Percentiles rank a stretch among this genome's conserved stretches.
These are phyloP conservation scores for Tilletia caries DNA, from an alignment of 1,284 basidiomycete genomes.

Conservation along the genomic window DNA sequence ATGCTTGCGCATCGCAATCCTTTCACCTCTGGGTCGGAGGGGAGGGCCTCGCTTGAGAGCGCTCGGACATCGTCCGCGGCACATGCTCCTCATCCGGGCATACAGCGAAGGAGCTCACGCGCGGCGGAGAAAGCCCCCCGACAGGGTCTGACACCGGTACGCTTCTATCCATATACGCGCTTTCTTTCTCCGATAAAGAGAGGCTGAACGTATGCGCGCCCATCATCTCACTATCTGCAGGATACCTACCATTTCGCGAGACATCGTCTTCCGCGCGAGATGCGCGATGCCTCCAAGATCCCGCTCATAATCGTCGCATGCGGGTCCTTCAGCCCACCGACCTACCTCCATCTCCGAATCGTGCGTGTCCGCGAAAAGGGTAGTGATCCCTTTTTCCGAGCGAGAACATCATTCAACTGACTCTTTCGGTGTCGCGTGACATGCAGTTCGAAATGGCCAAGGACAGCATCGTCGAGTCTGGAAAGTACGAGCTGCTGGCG, in stretches of 20 bases:
- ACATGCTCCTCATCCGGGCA: not conserved
- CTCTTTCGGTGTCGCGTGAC: not conserved
- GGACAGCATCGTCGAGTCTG: slow-evolving; percentile 87
- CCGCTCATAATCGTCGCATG: slow-evolving; percentile 58
- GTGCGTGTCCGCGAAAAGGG: not conserved
- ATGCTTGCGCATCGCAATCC: not conserved
- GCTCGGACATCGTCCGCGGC: not conserved
- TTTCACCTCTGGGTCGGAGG: not conserved
- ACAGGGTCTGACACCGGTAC: slow-evolving; percentile 33
- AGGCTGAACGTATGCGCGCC: not conserved
- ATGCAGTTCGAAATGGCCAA: slow-evolving; percentile 84
- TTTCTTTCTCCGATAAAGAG: not conserved
- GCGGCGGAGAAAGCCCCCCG: slow-evolving; percentile 21
- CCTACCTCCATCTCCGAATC: slow-evolving; percentile 59
- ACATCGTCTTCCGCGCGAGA: slow-evolving; percentile 45
- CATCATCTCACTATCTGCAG: not conserved
- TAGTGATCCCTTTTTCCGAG: not conserved
- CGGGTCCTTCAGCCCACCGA: slow-evolving; percentile 61
- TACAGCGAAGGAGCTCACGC: slow-evolving; percentile 1
- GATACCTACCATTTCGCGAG: slow-evolving; percentile 49
- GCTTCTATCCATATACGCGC: not conserved
- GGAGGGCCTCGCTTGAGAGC: not conserved
- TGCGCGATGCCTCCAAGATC: slow-evolving; percentile 49
- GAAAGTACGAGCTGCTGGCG: slow-evolving; percentile 86
- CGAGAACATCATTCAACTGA: not conserved